Evolutionary conservation across 164 flowering plant genomes (phyloP), one percentile per base, ranked within the genome.

Genomic region (Piper longum): DNA sequence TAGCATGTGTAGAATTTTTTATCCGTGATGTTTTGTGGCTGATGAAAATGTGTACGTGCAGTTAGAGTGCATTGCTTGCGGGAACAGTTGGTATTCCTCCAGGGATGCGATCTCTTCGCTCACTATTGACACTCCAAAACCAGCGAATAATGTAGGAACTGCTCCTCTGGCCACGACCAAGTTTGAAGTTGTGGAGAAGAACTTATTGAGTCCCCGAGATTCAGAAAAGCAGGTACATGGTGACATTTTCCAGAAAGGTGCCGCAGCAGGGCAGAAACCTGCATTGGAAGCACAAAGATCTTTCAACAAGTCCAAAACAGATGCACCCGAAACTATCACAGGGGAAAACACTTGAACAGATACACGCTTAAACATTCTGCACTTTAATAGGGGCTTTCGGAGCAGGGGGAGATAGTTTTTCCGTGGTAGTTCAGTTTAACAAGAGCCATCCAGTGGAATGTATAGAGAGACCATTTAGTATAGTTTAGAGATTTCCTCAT

Each of bases 131-230:
- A 82, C 76, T 3, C 84, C 91, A 41, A 81, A 69, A 62, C 69
- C 80, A 39, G 71, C 64, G 16, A 68, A 56, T 57, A 73, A 70
- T 19, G 80, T 77, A 18, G 80, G 80, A 26, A 71, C 90, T 4
- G 96, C 82, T 55, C 98, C 92, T 11, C 79, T 62, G 77, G 97
- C 97, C 43, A 88, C 97, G 16, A 80, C 89, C n/a, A 92, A 92
- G 73, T 85, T 86, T 60, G 96, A 87, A 70, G 83, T 69, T 18
- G 79, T 82, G 7, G 90, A 89, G 80, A 87, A 84, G 75, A 79
- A 68, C 64, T 61, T 89, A 64, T 64, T 69, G 19, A 89, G 91
- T 57, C 98, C 96, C 13, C 82, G 83, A 18, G 87, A 81, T 69
- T 39, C 85, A 41, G 85, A 82, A 57, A 80, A 80, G 65, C 44